These are phyloP conservation scores for Rhizopus sp. DNA, from an alignment of 371 early-diverging fungal genomes.

Conservation along the genomic window DNA sequence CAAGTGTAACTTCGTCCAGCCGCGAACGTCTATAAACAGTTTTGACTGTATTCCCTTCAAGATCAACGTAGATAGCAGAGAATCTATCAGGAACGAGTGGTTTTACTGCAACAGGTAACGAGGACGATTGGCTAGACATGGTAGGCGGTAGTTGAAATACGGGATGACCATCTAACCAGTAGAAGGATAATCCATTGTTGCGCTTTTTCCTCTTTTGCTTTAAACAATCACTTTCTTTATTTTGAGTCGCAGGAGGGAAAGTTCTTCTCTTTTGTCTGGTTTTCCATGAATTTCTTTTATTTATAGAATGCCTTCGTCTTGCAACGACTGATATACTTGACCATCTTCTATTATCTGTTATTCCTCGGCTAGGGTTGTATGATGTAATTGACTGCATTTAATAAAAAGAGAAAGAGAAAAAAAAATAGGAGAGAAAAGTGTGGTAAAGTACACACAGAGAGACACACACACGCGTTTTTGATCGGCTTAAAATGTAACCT, in stretches of 20 bases:
- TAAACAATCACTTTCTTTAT: slow-evolving; percentile 3
- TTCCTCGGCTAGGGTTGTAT: background rate
- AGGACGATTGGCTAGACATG: slow-evolving; percentile 15
- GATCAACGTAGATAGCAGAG: slow-evolving; percentile 18
- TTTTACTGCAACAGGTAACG: slow-evolving; percentile 1
- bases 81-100: slow-evolving; percentile 18
- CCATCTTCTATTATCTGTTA: slow-evolving; percentile 11
- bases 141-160: slow-evolving; percentile 19
- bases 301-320: background rate
- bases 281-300: slow-evolving; percentile 11
- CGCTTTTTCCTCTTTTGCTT: slow-evolving; percentile 1
- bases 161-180: background rate
- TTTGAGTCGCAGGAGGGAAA: slow-evolving; percentile 17
- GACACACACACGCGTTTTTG: background rate
- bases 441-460: too few species aligned
- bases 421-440: slow-evolving; percentile 2
- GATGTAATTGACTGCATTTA: background rate
- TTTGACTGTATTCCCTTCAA: slow-evolving; percentile 10
- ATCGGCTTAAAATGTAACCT: slow-evolving; percentile 10
- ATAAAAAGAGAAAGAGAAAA: slow-evolving; percentile 1
- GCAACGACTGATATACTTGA: slow-evolving; percentile 17
- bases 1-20: background rate
- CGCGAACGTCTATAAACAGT: slow-evolving; percentile 1
- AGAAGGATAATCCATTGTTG: background rate
- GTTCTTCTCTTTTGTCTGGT: slow-evolving; percentile 22